phyloP scores from a whole-genome alignment of 192 early-diverging fungal species.

The Dimargaris cristalligena region DNA sequence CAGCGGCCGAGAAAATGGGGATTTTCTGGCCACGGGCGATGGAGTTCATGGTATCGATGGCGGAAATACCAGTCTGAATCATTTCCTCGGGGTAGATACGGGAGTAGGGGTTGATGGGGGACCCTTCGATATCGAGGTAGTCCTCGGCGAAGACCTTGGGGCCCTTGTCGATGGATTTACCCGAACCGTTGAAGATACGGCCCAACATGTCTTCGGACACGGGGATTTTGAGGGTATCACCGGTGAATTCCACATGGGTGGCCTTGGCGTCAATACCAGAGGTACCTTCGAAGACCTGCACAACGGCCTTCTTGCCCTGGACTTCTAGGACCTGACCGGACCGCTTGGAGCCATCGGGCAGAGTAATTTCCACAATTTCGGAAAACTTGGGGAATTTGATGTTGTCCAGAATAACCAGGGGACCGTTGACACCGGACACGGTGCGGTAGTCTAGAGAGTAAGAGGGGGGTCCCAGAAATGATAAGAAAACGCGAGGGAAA shows the following conservation, averaged over 20 bases:
- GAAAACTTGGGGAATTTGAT: constrained; percentile 96
- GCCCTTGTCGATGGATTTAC: constrained; percentile 97
- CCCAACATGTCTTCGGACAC: constrained; percentile 99
- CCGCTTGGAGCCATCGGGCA: constrained; percentile 90
- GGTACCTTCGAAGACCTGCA: constrained; percentile 98
- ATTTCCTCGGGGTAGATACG: constrained; percentile 99
- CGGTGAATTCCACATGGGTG: constrained; percentile 90
- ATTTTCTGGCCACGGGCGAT: constrained; percentile 99
- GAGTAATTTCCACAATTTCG: constrained; percentile 91
- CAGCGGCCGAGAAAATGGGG: constrained; percentile 97
- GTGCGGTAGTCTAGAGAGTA: constrained; percentile 79
- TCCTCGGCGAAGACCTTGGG: constrained; percentile 99
- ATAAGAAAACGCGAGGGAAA: constrained; percentile 7
- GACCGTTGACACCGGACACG: constrained; percentile 93
- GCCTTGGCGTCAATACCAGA: constrained; percentile 90
- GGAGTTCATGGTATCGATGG: constrained; percentile 99
- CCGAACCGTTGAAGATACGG: constrained; percentile 97
- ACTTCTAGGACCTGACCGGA: constrained; percentile 96
- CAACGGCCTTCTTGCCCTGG: constrained; percentile 85
- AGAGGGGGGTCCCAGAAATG: no score
- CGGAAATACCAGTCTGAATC: constrained; percentile 98
- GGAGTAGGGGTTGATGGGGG: constrained; percentile 97
- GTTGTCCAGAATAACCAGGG: constrained; percentile 95
- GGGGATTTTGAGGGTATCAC: constrained; percentile 88
- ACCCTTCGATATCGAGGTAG: constrained; percentile 84